Evolutionary conservation across 2,329 filamentous ascomycete genomes (phyloP), one percentile per base, ranked within the genome.

Genomic region (Tolypocladium capitatum): DNA sequence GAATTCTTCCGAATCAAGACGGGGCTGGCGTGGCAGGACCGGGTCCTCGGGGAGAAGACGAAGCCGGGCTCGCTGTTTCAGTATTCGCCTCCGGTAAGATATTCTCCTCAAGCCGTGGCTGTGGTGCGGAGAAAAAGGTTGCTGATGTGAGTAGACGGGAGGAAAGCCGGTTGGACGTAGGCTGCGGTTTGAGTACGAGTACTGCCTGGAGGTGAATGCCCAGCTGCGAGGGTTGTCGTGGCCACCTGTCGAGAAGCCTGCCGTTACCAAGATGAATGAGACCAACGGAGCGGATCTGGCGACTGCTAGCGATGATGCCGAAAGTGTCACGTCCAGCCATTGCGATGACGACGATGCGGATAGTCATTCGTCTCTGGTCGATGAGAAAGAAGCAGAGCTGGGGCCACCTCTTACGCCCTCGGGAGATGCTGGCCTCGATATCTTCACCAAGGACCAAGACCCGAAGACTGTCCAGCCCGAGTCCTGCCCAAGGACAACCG

Each of bases 1-100:
- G 53, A 61, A 0, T 79, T 81, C 53, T 86, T 86, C 58, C 60
- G 59, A 11, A 63, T 66, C 8, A 78, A 78, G 59, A 80, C 80
- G 0, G 75, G 76, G 0, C 65, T 79, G 10, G 58, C 66, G 2
- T 86, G 82, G 83, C 68, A 75, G n/a, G 64, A 80, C 40, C 68
- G 78, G 14, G 59, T 76, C 1, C 47, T 62, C 5, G 58, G 58
- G 43, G 57, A 62, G 31, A 60, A 59, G 5, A 65, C 60, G 1
- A 63, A 51, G 46, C 58, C 61, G 4, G 48, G 48, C 10, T 56
- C 52, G 0, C 57, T 54, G 21, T 76, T 75, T 50, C 63, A 65
- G 42, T 76, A 76, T 48, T 41, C 57, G n/a, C 68, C 70, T 9
- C 73, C 73, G 36, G 73, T 75, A 58, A 59, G 71, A 58, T 27